Evolutionary conservation across 1,284 basidiomycete species (phyloP).

Genomic region (Boletus smithii): DNA sequence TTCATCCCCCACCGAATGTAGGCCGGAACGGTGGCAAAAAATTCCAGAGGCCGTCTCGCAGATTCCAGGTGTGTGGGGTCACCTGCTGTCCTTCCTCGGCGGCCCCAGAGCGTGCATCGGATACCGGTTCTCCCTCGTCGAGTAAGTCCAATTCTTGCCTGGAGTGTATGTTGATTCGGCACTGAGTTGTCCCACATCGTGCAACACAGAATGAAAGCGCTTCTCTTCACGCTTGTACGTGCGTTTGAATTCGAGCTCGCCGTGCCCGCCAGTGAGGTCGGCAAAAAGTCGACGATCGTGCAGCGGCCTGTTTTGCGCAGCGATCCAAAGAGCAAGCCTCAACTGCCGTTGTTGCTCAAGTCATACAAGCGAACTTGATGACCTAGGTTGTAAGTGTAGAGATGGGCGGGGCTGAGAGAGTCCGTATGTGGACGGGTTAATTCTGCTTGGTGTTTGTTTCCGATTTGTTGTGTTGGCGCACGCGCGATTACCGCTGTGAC

Average conservation of each 20-base stretch:
- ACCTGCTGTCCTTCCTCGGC: conserved; percentile 58
- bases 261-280: conserved; percentile 42
- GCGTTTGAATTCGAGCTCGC: conserved; percentile 54
- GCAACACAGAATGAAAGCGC: conserved; percentile 48
- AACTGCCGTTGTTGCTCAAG: conserved; percentile 22
- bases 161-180: not conserved
- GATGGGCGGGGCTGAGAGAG: too few relatives aligned
- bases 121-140: conserved; percentile 69
- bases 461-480: too few relatives aligned
- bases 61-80: conserved; percentile 59
- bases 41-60: conserved; percentile 42
- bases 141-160: conserved; percentile 39
- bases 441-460: too few relatives aligned
- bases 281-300: conserved; percentile 37
- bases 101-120: conserved; percentile 66
- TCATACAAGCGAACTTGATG: conserved; percentile 9
- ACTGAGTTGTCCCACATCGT: not conserved
- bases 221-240: conserved; percentile 55
- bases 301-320: conserved; percentile 38
- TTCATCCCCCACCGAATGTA: conserved; percentile 25
- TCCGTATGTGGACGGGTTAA: too few relatives aligned
- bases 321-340: conserved; percentile 12
- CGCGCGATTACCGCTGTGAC: too few relatives aligned
- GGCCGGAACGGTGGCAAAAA: conserved; percentile 58
- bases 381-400: too few relatives aligned